phyloP scores from a whole-genome alignment of 2,329 filamentous ascomycete genomes.

The Xylaria sp. region DNA sequence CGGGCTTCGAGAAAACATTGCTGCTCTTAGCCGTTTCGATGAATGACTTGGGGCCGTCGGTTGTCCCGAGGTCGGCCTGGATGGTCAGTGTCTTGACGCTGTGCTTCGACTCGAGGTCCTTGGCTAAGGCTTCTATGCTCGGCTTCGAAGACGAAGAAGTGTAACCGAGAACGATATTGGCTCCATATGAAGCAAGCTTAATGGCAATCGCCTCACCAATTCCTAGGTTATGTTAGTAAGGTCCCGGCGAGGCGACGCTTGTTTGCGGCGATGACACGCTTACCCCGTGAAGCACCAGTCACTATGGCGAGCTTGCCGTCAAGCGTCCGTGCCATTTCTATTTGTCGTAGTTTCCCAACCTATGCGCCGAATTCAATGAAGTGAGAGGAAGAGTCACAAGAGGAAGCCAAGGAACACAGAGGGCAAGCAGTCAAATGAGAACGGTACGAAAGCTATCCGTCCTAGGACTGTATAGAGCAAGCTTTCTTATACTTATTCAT shows the following conservation, averaged over 20 bases:
- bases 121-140: slow-evolving; percentile 70
- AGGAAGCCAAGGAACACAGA: background rate
- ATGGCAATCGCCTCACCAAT: slow-evolving; percentile 74
- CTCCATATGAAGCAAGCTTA: slow-evolving; percentile 78
- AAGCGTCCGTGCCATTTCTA: slow-evolving; percentile 53
- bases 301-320: slow-evolving; percentile 83
- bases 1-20: slow-evolving; percentile 59
- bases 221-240: slow-evolving; percentile 59
- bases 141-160: slow-evolving; percentile 59
- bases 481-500: background rate
- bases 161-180: slow-evolving; percentile 76
- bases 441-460: background rate
- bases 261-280: slow-evolving; percentile 19
- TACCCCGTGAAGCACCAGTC: slow-evolving; percentile 83
- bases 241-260: background rate
- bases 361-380: slow-evolving; percentile 4
- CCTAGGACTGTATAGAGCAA: background rate
- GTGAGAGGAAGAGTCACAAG: background rate
- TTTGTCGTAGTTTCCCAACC: background rate
- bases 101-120: slow-evolving; percentile 66
- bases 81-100: slow-evolving; percentile 70
- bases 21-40: slow-evolving; percentile 65
- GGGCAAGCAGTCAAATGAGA: background rate
- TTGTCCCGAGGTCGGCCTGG: slow-evolving; percentile 76
- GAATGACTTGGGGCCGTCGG: slow-evolving; percentile 69